phyloP scores from a whole-genome alignment of 2,329 filamentous ascomycete species.

The Aspergillus transmontanensis region DNA sequence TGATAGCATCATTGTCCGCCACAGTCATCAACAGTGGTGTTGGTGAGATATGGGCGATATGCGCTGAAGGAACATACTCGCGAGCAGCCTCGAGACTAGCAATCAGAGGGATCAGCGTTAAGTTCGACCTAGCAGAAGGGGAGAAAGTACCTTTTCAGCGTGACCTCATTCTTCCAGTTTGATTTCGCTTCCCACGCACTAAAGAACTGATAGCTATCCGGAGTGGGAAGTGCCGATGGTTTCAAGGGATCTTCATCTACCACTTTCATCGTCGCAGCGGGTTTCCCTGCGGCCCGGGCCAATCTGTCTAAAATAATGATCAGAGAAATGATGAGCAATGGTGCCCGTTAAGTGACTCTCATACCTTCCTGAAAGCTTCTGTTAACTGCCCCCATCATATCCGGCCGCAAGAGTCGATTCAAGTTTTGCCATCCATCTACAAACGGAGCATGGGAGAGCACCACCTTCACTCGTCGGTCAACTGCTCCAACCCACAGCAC shows the following conservation, averaged over 20 bases:
- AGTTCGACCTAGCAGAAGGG: too few relatives aligned
- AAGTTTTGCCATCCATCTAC: too few relatives aligned
- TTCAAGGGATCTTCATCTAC: not conserved
- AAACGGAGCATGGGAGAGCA: not conserved
- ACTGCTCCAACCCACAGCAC: conserved; percentile 42
- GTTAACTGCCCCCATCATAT: not conserved
- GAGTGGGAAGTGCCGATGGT: not conserved
- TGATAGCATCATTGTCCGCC: not conserved
- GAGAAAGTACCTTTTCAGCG: not conserved
- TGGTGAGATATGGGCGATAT: not conserved
- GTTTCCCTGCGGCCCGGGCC: not conserved
- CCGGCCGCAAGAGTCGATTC: too few relatives aligned
- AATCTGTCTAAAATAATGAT: too few relatives aligned
- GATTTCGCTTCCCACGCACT: not conserved
- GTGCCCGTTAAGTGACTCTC: too few relatives aligned
- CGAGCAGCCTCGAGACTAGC: not conserved
- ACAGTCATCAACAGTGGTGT: not conserved
- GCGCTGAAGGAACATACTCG: not conserved
- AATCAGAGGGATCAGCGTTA: not conserved
- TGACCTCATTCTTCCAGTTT: not conserved
- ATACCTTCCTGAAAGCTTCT: not conserved
- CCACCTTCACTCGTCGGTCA: conserved; percentile 37
- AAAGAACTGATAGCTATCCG: not conserved
- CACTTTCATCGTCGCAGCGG: not conserved
- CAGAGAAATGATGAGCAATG: too few relatives aligned